Conservation (phyloP, 192 early-diverging fungal genomes). For the Coemansia brasiliensis region DNA sequence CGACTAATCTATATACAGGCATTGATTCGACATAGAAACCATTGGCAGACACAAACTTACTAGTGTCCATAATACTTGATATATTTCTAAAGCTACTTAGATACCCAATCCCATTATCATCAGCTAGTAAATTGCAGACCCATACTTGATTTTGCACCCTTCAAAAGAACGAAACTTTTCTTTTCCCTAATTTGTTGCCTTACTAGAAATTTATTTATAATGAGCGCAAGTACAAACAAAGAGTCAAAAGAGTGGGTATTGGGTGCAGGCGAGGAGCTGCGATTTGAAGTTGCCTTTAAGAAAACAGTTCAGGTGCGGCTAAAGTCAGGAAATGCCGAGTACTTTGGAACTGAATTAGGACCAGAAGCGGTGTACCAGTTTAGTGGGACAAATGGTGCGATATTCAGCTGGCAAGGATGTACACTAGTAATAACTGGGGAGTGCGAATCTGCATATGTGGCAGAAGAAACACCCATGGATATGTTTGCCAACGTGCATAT, state of each 20-base stretch:
- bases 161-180: no score
- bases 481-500: slow-evolving; percentile 86
- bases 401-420: slow-evolving; percentile 94
- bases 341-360: slow-evolving; percentile 94
- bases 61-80: no score
- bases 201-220: not conserved
- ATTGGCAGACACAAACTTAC: no score
- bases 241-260: slow-evolving; percentile 64
- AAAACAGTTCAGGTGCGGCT: slow-evolving; percentile 64
- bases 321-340: slow-evolving; percentile 74
- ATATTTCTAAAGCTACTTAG: no score
- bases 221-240: not conserved
- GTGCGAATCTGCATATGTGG: slow-evolving; percentile 80
- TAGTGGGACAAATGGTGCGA: slow-evolving; percentile 78
- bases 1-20: no score
- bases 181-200: no score
- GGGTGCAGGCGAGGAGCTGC: slow-evolving; percentile 81
- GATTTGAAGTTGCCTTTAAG: slow-evolving; percentile 84
- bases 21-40: no score
- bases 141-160: no score
- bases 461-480: slow-evolving; percentile 95
- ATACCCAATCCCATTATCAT: no score
- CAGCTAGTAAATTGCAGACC: no score
- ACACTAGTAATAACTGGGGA: slow-evolving; percentile 61
- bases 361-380: slow-evolving; percentile 79